Base-by-base conservation (phyloP, 495 filamentous ascomycete species). In the Neurospora sp. region DNA sequence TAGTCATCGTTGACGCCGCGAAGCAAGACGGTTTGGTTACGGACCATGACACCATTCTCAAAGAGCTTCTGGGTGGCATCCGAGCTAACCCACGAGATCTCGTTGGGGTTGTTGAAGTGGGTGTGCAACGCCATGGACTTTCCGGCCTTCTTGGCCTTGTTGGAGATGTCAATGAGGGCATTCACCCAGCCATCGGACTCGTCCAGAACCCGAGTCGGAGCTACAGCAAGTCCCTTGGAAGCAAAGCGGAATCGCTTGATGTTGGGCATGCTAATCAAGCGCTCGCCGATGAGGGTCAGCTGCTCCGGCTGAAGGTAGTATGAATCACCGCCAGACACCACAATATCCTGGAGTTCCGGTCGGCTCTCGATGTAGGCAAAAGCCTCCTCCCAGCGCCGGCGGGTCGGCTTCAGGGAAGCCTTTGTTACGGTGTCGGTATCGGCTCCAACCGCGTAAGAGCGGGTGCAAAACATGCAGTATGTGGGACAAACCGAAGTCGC, bases 111-210 rank as follows among this genome's bases (percentile, higher is more conserved):
- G 73, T 90, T 89, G 80, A 90, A 88, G 76, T 90, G 88, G 0
- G 88, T 90, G 73, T 90, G 88, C 70, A 87, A 74, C 18, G 86
- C 86, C 69, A 90, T 82, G n/a, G 84, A 81, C 75, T 89, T 90
- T 11, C 87, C 87, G 14, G 83, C 77, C 68, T 71, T 74, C 38
- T 82, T 81, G 22, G 84, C 87, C 71, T 80, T 77, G 69, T 85
- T 80, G 5, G 83, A 81, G 22, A 89, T 68, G 20, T 74, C 76
- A n/a, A 89, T 79, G 40, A 90, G 71, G 27, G 85, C 78, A 0
- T 83, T 76, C 31, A 83, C 80, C 88, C 88, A 90, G n/a, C 68
- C 73, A 74, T 89, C 88, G 0, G 78, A 75, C 14, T 68, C 69
- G 71, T 89, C 87, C 2, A 89, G 78, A 37, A 87, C 81, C 16